Evolutionary conservation across 164 flowering plant species (phyloP).

Genomic region (Akebia trifoliata): DNA sequence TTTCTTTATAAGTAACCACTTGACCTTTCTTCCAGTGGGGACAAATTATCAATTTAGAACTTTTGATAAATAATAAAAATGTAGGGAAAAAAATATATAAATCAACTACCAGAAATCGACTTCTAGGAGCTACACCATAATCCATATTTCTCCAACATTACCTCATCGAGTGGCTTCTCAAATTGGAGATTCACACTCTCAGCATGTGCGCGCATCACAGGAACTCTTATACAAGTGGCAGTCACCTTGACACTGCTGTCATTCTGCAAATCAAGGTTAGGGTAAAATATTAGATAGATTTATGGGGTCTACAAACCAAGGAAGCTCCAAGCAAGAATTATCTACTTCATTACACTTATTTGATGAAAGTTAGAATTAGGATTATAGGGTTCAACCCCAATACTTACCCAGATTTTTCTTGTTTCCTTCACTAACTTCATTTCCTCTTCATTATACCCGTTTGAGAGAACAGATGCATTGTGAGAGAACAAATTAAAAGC

Average conservation of each 20-base stretch:
- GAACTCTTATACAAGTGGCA: slow-evolving; percentile 95
- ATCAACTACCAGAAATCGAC: no score
- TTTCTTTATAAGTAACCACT: neutral
- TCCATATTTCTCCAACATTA: slow-evolving; percentile 21
- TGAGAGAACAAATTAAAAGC: slow-evolving; percentile 95
- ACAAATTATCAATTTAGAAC: neutral
- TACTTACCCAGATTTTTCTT: slow-evolving; percentile 87
- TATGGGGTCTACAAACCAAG: neutral
- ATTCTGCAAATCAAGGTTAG: slow-evolving; percentile 40
- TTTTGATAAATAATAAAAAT: no score
- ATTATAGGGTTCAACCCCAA: neutral
- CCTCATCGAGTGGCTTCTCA: slow-evolving; percentile 93
- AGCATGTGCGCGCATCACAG: slow-evolving; percentile 99
- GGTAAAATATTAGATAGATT: neutral
- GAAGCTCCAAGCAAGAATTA: neutral
- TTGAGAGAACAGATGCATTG: slow-evolving; percentile 80
- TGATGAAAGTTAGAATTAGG: neutral
- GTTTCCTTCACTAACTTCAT: slow-evolving; percentile 99
- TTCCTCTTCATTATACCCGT: slow-evolving; percentile 98
- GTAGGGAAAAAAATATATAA: no score
- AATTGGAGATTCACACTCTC: slow-evolving; percentile 95
- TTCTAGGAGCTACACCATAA: neutral
- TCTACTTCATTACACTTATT: neutral
- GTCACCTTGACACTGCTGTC: slow-evolving; percentile 77
- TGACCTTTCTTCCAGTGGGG: neutral